phyloP scores from a whole-genome alignment of 208 protist genomes.

The Acanthamoeba triangularis region DNA sequence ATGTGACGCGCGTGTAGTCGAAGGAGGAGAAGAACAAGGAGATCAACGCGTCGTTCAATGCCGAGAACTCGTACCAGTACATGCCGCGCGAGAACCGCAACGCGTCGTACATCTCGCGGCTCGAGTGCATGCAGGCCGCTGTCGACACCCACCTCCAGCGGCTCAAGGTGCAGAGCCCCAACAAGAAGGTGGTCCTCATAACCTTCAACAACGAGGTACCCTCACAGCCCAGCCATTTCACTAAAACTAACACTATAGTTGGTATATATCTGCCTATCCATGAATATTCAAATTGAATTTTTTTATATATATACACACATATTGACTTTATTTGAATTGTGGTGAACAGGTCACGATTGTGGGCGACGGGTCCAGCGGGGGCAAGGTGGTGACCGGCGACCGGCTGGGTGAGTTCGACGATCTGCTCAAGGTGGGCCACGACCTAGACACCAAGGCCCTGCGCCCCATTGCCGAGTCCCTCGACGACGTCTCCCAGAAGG shows the following conservation, averaged over 20 bases:
- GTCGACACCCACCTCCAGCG: conserved; percentile 63
- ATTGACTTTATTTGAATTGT: background rate
- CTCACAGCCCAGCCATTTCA: no score
- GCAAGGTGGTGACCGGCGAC: conserved; percentile 74
- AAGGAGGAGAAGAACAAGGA: conserved; percentile 22
- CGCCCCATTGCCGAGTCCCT: conserved; percentile 49
- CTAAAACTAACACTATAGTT: no score
- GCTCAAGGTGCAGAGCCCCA: conserved; percentile 32
- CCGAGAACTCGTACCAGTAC: conserved; percentile 22
- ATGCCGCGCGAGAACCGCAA: conserved; percentile 19
- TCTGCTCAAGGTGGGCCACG: background rate
- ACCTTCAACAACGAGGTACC: conserved; percentile 77
- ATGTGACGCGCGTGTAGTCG: no score
- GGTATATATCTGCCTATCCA: no score
- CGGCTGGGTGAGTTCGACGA: conserved; percentile 48
- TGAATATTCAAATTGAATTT: no score
- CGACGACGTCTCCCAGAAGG: conserved; percentile 4
- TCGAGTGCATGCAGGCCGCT: conserved; percentile 72
- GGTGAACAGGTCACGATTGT: conserved; percentile 24
- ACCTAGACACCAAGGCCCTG: background rate
- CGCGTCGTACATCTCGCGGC: conserved; percentile 73
- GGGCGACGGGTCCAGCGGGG: background rate
- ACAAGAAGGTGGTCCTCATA: conserved; percentile 76
- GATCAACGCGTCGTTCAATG: conserved; percentile 27
- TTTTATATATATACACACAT: no score